These are phyloP conservation scores for Ustilago loliicola DNA, from an alignment of 1,284 basidiomycete genomes.

Conservation along the genomic window DNA sequence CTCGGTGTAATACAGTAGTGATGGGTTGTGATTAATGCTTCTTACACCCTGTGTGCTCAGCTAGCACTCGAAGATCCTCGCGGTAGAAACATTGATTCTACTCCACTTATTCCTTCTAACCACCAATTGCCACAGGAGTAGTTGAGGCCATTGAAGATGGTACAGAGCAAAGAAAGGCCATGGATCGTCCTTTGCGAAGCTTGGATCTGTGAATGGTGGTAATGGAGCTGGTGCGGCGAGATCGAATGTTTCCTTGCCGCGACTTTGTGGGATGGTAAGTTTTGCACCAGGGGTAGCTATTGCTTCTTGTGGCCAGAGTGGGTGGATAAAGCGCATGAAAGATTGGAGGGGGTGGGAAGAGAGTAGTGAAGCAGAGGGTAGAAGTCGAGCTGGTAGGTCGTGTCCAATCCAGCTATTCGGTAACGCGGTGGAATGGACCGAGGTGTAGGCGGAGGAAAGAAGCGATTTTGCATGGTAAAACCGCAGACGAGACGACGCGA, in stretches of 20 bases:
- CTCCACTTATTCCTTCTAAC: constrained; percentile 46
- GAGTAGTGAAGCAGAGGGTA: constrained; percentile 39
- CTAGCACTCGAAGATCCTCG: constrained; percentile 59
- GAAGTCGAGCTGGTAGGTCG: constrained; percentile 69
- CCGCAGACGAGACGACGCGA: constrained; percentile 31
- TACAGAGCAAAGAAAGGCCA: constrained; percentile 58
- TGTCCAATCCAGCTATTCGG: constrained; percentile 71
- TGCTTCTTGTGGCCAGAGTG: constrained; percentile 21
- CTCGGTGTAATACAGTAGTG: too few relatives aligned
- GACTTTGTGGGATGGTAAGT: not conserved
- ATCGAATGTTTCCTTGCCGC: constrained; percentile 12
- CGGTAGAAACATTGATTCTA: constrained; percentile 60
- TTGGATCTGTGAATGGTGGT: constrained; percentile 50
- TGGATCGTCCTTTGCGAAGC: constrained; percentile 53
- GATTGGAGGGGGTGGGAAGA: constrained; percentile 1
- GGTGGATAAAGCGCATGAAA: constrained; percentile 23
- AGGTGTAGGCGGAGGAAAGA: constrained; percentile 41
- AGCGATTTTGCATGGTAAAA: constrained; percentile 46
- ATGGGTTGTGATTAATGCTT: too few relatives aligned
- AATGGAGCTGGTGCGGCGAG: constrained; percentile 31
- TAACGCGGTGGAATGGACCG: constrained; percentile 20
- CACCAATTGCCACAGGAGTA: constrained; percentile 54
- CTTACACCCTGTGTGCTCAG: too few relatives aligned
- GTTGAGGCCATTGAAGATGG: constrained; percentile 57
- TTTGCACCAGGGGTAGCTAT: not conserved